Evolutionary conservation across 148 eudicot species (phyloP).

Genomic region (Polygonum maritimum): DNA sequence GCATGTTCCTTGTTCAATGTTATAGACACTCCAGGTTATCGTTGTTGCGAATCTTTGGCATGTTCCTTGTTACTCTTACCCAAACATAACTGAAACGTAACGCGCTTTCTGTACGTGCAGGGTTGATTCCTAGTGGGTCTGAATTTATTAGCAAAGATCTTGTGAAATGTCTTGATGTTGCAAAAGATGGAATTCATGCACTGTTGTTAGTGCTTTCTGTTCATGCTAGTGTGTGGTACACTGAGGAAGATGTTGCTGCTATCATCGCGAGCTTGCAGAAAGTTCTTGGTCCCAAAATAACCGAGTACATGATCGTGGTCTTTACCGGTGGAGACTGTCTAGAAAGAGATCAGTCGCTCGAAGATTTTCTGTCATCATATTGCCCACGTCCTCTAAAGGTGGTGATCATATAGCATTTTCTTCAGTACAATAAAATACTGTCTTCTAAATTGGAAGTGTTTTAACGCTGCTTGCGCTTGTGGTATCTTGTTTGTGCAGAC

Average conservation of each 20-base stretch:
- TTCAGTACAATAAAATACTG: too few species aligned
- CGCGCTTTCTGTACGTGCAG: slow-evolving; percentile 14
- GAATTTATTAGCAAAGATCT: slow-evolving; percentile 65
- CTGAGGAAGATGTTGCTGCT: slow-evolving; percentile 54
- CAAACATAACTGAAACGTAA: too few species aligned
- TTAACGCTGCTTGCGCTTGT: neutral
- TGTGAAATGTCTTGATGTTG: slow-evolving; percentile 64
- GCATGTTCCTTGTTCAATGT: too few species aligned
- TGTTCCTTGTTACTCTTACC: too few species aligned
- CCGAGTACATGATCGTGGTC: slow-evolving; percentile 58
- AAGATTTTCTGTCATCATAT: neutral
- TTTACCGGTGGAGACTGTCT: neutral
- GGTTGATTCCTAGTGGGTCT: slow-evolving; percentile 51
- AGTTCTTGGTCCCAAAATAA: slow-evolving; percentile 41
- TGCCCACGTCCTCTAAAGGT: neutral
- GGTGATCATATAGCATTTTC: neutral
- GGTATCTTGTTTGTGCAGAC: slow-evolving; percentile 22
- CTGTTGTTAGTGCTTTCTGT: slow-evolving; percentile 59
- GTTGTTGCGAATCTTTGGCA: too few species aligned
- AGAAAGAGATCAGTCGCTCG: neutral
- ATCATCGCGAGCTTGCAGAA: slow-evolving; percentile 38
- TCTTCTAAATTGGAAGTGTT: too few species aligned
- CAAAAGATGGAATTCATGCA: slow-evolving; percentile 80
- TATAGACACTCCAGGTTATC: too few species aligned
- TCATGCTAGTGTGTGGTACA: slow-evolving; percentile 31